A percentile compares a stretch with the other conserved stretches of the same genome.
Evolutionary conservation across 495 filamentous ascomycete species (phyloP).

Genomic region (Terfezia boudieri): DNA sequence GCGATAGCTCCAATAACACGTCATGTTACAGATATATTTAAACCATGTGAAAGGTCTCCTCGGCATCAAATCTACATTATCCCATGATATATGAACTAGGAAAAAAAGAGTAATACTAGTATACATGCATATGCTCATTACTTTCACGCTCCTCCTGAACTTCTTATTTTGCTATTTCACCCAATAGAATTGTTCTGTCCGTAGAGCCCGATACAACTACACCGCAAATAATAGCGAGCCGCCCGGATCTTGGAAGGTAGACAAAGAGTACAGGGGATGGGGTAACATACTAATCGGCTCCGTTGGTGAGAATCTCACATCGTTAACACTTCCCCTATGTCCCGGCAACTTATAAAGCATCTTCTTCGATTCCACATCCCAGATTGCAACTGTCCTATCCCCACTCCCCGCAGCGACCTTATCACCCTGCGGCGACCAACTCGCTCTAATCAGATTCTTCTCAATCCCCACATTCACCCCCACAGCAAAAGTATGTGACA

Average conservation of each 20-base stretch:
- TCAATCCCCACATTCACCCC: conserved; percentile 72
- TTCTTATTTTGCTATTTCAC: conserved; percentile 41
- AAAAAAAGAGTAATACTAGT: no score
- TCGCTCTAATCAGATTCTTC: conserved; percentile 76
- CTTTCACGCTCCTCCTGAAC: no score
- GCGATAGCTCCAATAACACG: no score
- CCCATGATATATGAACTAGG: no score
- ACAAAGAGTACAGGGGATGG: not conserved
- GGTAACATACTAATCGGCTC: conserved; percentile 68
- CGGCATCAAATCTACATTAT: no score
- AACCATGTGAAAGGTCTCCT: no score
- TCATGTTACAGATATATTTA: no score
- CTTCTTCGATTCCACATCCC: conserved; percentile 64
- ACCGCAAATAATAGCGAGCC: conserved; percentile 14
- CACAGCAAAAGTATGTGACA: conserved; percentile 55
- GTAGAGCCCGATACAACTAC: conserved; percentile 63
- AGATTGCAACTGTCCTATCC: conserved; percentile 75
- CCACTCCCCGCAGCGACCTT: conserved; percentile 76
- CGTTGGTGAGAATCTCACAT: conserved; percentile 65
- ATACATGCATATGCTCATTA: no score
- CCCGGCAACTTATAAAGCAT: conserved; percentile 85
- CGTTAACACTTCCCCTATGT: conserved; percentile 89
- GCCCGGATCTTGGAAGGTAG: not conserved
- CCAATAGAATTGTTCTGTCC: conserved; percentile 55
- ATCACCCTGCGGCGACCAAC: conserved; percentile 73